Evolutionary conservation across 345 rosid genomes (phyloP), one percentile per base, ranked within the genome.

Genomic region (Acer negundo): DNA sequence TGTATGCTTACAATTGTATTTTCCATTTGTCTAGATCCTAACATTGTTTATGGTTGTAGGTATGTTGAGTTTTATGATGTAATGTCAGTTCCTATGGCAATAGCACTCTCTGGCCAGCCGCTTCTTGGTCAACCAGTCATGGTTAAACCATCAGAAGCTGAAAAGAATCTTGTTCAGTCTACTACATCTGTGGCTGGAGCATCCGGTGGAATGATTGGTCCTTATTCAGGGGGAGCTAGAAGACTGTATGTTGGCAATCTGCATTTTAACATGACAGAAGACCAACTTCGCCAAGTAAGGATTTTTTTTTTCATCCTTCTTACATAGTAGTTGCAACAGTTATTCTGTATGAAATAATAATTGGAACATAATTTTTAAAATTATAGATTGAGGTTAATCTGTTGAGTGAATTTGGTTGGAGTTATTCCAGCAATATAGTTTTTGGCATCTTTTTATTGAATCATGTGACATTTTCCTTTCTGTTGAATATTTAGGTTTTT

Each of bases 101-200:
- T 96, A 79, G 98, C 99, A 74, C 93, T 96, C 79, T 94, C 97
- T 78, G 99, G 99, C 66, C 99, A 96, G 83, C 95, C 85, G 75
- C 99, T 96, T 78, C 98, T 88, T 86, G 95, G 99, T 79, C 90
- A 84, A 81, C 93, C 97, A 28, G 97, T 96, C 76, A 96, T 96
- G 99, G 99, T 96, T 78, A 96, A 96, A 78, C 98, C 99, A 58
- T 96, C 98, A 20, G 99, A 96, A 86, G 99, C 99, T n/a, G 99
- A 96, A 83, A 96, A 94, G 86, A 96, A 96, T 83, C 93, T 96
- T 75, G 97, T 90, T 83, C 99, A 96, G 89, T 89, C 98, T 67
- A 92, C 98, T 69, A 63, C 93, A 72, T 79, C 94, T 78, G 90
- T 86, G 13, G 85, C 92, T 84, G 87, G 69, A 46, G 92, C 81